Evolutionary conservation across 371 early-diverging fungal species (phyloP), one percentile per base, ranked within the genome.

Genomic region (Neoconidiobolus thromboides): DNA sequence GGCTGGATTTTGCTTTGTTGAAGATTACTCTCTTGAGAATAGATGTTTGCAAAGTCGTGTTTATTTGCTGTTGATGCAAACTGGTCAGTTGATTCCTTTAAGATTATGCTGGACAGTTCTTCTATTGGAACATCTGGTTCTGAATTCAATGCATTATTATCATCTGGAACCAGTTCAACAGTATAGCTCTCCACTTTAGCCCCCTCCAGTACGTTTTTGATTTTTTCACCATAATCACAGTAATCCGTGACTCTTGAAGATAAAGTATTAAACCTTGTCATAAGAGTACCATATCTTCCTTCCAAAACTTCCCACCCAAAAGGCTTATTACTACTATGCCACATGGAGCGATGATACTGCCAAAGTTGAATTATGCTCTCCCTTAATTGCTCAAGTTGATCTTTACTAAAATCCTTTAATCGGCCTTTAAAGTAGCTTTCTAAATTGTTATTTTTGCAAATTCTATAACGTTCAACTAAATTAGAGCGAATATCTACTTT

Each of bases 301-400:
- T 91, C 89, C 2, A 91, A 61, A 0, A 85, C 77, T 63, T 90
- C 91, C 81, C 85, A 82, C 1, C 91, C 91, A 75, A 87, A 87
- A 0, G 90, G 87, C 60, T 85, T 85, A 68, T 82, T 82, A 58
- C 77, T 81, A 56, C 73, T 70, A 65, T 79, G 75, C 91, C 91
- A 91, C 62, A 85, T 61, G 3, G 71, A 68, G 2, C 90, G 81
- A 65, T 91, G 91, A 62, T 76, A 84, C 49, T 75, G 75, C 87
- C 88, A 87, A 40, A 90, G 75, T 43, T 67, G 72, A 53, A 83
- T 79, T 12, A 83, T 10, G 7, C 15, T 63, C 61, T 1, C 68
- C 54, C 5, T 65, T 64, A 36, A 65, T 61, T 26, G 62, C 63
- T 14, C 52, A 36, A 51, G 14, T 26, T 38, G 76, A 9, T 26